A percentile compares a stretch with the other conserved stretches of the same genome.
Conservation (phyloP, 306 rosid genomes). For the Acacia acuminata region DNA sequence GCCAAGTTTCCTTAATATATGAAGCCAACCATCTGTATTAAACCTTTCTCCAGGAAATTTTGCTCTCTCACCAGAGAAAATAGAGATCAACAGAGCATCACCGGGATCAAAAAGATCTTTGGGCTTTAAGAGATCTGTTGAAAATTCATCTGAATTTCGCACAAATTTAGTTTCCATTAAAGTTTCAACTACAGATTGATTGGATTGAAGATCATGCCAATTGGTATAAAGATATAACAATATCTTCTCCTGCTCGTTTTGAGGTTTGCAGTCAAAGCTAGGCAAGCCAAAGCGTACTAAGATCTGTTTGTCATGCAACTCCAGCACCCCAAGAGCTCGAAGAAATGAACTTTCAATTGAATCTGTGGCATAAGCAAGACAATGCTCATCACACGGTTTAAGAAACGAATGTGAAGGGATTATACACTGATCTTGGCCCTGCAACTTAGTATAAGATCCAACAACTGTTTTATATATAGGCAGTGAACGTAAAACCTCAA, state of each 20-base stretch:
- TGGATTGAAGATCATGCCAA: conserved; percentile 89
- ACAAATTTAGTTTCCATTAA: conserved; percentile 84
- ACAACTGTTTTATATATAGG: conserved; percentile 90
- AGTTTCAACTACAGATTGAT: conserved; percentile 68
- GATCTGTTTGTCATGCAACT: conserved; percentile 83
- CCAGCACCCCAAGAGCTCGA: conserved; percentile 77
- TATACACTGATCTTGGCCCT: conserved; percentile 75
- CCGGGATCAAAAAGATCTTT: conserved; percentile 82
- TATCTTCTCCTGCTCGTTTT: conserved; percentile 72
- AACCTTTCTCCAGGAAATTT: conserved; percentile 98
- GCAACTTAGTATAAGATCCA: conserved; percentile 79
- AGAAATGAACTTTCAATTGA: conserved; percentile 77
- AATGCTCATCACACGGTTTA: conserved; percentile 74
- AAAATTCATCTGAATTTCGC: conserved; percentile 84
- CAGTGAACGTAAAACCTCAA: conserved; percentile 74
- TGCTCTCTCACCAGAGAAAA: conserved; percentile 87
- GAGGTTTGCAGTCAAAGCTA: conserved; percentile 71
- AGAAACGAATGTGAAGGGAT: conserved; percentile 84
- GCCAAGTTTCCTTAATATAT: conserved; percentile 81
- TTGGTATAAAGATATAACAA: conserved; percentile 72
- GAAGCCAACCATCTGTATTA: conserved; percentile 84
- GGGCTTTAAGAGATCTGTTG: conserved; percentile 70
- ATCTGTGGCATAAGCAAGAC: conserved; percentile 72
- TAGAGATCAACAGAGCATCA: conserved; percentile 83
- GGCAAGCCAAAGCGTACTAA: conserved; percentile 88